Evolutionary conservation across 1,139 yeast species (phyloP).

Genomic region (Scheffersomyces segobiensis): DNA sequence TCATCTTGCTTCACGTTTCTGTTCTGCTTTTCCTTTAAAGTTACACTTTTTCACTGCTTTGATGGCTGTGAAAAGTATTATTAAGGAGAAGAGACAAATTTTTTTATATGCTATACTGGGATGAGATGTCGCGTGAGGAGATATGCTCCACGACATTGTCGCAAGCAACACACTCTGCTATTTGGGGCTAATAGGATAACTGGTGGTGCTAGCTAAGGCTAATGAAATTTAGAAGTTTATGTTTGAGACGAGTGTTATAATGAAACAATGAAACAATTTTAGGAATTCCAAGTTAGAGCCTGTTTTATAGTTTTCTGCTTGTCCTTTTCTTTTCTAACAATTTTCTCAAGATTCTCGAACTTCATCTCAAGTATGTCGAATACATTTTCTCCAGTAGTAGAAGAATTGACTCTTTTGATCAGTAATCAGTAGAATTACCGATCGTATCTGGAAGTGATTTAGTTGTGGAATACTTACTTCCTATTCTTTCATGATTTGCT

Average conservation of each 20-base stretch:
- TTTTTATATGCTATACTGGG: background rate
- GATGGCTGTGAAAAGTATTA: background rate
- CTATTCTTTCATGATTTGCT: too few species aligned
- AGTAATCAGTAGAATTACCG: too few species aligned
- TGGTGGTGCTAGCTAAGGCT: background rate
- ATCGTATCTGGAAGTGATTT: too few species aligned
- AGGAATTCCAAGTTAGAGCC: too few species aligned
- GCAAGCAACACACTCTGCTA: background rate
- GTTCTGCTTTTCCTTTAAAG: background rate
- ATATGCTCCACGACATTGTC: background rate
- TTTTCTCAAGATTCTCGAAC: too few species aligned
- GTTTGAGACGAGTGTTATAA: background rate
- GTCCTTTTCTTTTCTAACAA: too few species aligned
- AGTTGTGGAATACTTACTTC: too few species aligned
- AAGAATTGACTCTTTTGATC: too few species aligned
- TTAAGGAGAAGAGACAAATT: background rate
- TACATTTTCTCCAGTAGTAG: too few species aligned
- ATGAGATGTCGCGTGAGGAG: background rate
- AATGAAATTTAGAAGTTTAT: background rate
- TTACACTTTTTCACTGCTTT: background rate
- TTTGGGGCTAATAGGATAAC: background rate
- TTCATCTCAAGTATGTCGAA: too few species aligned
- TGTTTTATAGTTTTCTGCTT: too few species aligned
- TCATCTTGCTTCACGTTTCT: conserved; percentile 3
- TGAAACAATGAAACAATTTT: too few species aligned